Percentiles rank a stretch among this genome's conserved stretches.
These are phyloP conservation scores for Capsicum chinense DNA, from an alignment of 257 asterid species.

Conservation along the genomic window DNA sequence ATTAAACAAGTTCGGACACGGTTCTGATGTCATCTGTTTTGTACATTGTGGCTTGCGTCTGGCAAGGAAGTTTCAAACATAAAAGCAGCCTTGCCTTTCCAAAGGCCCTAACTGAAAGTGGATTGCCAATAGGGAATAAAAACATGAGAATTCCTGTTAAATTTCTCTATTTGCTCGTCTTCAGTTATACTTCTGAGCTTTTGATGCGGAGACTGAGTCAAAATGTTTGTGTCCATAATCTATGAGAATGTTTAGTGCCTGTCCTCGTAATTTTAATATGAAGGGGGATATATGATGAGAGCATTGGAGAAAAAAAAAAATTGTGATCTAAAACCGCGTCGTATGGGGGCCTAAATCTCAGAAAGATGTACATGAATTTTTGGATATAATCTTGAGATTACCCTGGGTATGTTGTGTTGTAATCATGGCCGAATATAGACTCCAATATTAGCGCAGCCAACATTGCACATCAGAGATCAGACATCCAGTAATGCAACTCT, in stretches of 20 bases:
- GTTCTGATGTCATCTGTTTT: not conserved
- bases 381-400: too few relatives aligned
- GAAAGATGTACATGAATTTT: not conserved
- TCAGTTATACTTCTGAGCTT: not conserved
- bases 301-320: not conserved
- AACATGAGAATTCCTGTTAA: slow-evolving; percentile 5
- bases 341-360: not conserved
- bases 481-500: not conserved
- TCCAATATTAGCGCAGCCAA: not conserved
- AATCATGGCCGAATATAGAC: not conserved
- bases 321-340: not conserved
- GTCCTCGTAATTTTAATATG: not conserved
- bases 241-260: not conserved
- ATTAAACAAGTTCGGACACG: slow-evolving; percentile 41
- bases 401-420: too few relatives aligned
- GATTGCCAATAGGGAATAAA: not conserved
- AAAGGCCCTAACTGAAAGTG: not conserved
- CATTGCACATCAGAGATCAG: not conserved
- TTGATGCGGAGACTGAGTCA: not conserved
- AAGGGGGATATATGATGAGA: not conserved
- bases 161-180: slow-evolving; percentile 16
- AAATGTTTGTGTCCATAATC: not conserved
- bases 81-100: not conserved
- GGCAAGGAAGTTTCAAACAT: not conserved
- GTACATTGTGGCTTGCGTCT: not conserved